Conservation (phyloP, 2,329 filamentous ascomycete genomes). For the Fusarium globosum region DNA sequence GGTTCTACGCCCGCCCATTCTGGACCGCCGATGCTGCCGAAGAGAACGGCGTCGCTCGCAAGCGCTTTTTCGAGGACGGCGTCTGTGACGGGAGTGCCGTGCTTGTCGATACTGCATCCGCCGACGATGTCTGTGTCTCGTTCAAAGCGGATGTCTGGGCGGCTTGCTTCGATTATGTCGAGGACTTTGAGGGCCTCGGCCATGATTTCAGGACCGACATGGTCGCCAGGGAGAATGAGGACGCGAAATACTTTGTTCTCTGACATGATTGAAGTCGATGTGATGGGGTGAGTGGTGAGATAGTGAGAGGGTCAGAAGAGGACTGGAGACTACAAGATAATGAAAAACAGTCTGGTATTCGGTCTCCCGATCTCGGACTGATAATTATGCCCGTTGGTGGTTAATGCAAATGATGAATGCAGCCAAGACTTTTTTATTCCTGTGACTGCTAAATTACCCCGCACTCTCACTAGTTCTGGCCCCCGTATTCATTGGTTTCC, state of each 20-base stretch:
- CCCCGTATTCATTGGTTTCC: background rate
- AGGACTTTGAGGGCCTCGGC: constrained; percentile 59
- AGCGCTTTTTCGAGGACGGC: constrained; percentile 55
- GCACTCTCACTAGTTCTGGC: background rate
- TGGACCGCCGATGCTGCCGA: constrained; percentile 60
- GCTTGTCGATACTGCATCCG: constrained; percentile 56
- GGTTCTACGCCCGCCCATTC: constrained; percentile 56
- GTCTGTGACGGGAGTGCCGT: constrained; percentile 57
- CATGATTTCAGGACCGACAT: constrained; percentile 60
- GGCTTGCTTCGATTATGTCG: constrained; percentile 51
- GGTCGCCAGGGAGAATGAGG: constrained; percentile 59
- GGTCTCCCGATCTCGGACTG: constrained; percentile 1
- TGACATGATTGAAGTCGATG: background rate
- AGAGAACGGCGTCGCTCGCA: constrained; percentile 57
- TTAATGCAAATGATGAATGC: background rate
- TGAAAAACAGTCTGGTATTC: background rate
- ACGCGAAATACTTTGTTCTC: constrained; percentile 44
- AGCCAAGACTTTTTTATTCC: constrained; percentile 12
- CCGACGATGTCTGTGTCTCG: constrained; percentile 46
- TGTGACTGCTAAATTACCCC: constrained; percentile 13
- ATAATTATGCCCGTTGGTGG: background rate
- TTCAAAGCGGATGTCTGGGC: constrained; percentile 47
- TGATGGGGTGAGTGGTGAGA: background rate
- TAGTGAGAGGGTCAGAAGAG: background rate
- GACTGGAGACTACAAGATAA: background rate